Conservation (phyloP, 139 green algal genomes). For the Closterium sp. region DNA sequence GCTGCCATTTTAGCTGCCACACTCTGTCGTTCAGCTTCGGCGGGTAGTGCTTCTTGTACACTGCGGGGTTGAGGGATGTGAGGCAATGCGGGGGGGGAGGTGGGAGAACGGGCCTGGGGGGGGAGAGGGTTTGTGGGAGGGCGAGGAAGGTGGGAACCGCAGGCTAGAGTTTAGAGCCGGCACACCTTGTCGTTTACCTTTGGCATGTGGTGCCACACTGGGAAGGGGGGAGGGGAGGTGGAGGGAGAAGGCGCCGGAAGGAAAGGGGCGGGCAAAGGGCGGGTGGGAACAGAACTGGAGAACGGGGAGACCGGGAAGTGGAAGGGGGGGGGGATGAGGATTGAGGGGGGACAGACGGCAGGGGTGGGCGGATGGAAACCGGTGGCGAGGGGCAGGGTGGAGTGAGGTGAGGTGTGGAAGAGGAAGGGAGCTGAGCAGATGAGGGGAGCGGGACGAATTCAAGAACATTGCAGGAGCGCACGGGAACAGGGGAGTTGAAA, state of each 20-base stretch:
- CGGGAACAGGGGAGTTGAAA: too few relatives aligned
- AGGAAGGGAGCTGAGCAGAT: too few relatives aligned
- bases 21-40: conserved; percentile 45
- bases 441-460: not conserved
- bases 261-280: too few relatives aligned
- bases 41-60: conserved; percentile 55
- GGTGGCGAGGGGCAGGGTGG: too few relatives aligned
- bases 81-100: too few relatives aligned
- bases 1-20: conserved; percentile 39
- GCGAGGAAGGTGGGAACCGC: not conserved
- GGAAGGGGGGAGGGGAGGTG: conserved; percentile 2
- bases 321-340: too few relatives aligned
- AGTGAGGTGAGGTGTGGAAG: too few relatives aligned
- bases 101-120: not conserved
- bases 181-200: conserved; percentile 40
- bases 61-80: not conserved
- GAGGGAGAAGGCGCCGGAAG: too few relatives aligned
- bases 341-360: not conserved
- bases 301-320: too few relatives aligned
- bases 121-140: too few relatives aligned
- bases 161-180: not conserved
- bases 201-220: conserved; percentile 45
- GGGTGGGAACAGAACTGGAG: too few relatives aligned
- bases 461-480: not conserved
- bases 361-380: not conserved